phyloP scores from a whole-genome alignment of 768 basidiomycete genomes.

The Trametes punicea region DNA sequence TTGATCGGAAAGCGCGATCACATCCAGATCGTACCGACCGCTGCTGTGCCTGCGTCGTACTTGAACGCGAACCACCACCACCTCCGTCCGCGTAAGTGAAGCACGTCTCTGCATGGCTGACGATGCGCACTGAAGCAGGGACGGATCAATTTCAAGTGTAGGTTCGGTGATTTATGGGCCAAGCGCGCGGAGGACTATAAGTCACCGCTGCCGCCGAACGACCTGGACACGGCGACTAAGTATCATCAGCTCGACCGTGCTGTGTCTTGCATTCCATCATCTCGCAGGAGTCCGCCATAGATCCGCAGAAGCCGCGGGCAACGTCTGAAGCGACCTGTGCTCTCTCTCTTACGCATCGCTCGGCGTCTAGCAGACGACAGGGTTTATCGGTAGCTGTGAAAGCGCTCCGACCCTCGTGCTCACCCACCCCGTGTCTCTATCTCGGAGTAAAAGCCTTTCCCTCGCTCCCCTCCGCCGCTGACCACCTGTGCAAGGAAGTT shows the following conservation, averaged over 20 bases:
- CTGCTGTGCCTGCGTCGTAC: background rate
- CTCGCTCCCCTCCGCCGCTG: background rate
- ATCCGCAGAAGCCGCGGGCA: background rate
- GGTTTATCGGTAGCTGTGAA: constrained; percentile 1
- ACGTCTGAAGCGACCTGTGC: background rate
- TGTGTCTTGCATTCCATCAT: background rate
- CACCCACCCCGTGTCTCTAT: background rate
- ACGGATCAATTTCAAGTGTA: background rate
- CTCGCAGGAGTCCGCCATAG: background rate
- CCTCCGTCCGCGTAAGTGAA: background rate
- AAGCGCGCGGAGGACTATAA: constrained; percentile 7
- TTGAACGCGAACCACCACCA: constrained; percentile 5
- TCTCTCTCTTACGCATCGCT: no score
- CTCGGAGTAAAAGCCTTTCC: background rate
- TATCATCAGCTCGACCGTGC: constrained; percentile 1
- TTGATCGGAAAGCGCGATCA: constrained; percentile 3
- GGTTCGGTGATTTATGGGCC: background rate
- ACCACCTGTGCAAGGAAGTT: background rate
- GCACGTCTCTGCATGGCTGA: background rate
- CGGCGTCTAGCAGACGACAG: constrained; percentile 2
- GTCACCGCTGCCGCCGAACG: constrained; percentile 4
- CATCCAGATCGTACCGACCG: background rate
- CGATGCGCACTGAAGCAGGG: background rate
- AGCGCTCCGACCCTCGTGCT: constrained; percentile 4
- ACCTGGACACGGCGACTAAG: background rate